Evolutionary conservation across 129 eudicot genomes (phyloP), one percentile per base, ranked within the genome.

Genomic region (Glebionis coronaria): DNA sequence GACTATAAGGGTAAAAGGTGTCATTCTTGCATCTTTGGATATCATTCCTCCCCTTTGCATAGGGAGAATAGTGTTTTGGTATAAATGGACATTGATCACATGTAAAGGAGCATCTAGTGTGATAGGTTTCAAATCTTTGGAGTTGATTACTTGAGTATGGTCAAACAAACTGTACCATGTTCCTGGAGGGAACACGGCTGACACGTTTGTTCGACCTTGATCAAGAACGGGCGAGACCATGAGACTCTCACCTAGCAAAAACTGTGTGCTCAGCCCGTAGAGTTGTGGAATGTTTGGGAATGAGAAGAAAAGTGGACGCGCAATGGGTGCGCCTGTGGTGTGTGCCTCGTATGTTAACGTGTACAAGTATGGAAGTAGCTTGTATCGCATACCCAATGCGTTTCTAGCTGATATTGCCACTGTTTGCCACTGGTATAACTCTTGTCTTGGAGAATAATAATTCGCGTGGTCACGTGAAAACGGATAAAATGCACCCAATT

Each of bases 151-250:
- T 49, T 89, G 82, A 54, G 90, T 77, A 72, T 79, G 78, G 74
- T 93, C 92, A 58, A 93, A 89, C 58, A 93, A 28, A 71, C 67
- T 82, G 78, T 86, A 93, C 99, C 99, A 93, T 42, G 88, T 80
- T 20, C 99, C 97, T 0, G 86, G 85, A 15, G 95, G 95, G 53
- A 93, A 93, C 27, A 86, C 71, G 4, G 86, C 97, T 38, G 76
- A 73, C 35, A 86, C 92, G 31, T 79, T 72, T 25, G 97, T 82
- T 61, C 78, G 90, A 44, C 82, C 90, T 58, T 80, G 51, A 50
- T 93, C 92, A 19, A 93, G 87, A 25, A 89, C 99, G 0, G 99
- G 97, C 28, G 99, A 93, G 47, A 93, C 95, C 97, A 93, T 82
- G 1, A 93, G 74, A 10, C 87, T 80, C 58, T 83, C 87, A 29